A percentile compares a stretch with the other conserved stretches of the same genome.
Evolutionary conservation across 2,329 filamentous ascomycete genomes (phyloP).

Genomic region (Nectriaceae sp.): DNA sequence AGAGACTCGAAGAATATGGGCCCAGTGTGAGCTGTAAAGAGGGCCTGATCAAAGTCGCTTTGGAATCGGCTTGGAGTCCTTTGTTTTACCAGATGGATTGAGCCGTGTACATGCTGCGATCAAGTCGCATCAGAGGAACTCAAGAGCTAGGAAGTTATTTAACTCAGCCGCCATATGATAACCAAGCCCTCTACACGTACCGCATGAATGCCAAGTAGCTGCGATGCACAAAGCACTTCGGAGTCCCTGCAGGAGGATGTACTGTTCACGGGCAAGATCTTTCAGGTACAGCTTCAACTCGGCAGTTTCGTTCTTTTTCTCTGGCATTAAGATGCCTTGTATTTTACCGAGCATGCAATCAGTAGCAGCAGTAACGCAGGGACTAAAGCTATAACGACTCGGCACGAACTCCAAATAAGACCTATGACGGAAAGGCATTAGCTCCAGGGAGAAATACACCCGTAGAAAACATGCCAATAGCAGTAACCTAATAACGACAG

Average conservation of each 20-base stretch:
- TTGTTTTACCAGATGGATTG: background rate
- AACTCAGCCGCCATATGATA: background rate
- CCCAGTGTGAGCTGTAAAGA: background rate
- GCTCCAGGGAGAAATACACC: background rate
- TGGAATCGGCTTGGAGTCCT: background rate
- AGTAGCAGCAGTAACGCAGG: background rate
- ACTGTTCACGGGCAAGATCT: background rate
- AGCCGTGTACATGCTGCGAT: background rate
- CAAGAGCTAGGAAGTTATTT: background rate
- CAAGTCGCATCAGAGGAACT: background rate
- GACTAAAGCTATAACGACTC: background rate
- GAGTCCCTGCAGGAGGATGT: background rate
- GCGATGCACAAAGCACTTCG: background rate
- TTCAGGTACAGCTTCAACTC: background rate
- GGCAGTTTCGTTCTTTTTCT: background rate
- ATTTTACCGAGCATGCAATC: background rate
- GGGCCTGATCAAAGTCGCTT: background rate
- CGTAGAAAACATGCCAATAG: background rate
- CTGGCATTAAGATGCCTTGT: background rate
- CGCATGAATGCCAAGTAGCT: background rate
- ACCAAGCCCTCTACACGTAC: background rate
- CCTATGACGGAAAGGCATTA: background rate
- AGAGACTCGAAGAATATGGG: background rate
- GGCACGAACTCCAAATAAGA: background rate
- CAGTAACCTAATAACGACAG: background rate